Evolutionary conservation across 2,329 filamentous ascomycete genomes (phyloP), one percentile per base, ranked within the genome.

Genomic region (Ascomycota sp.): DNA sequence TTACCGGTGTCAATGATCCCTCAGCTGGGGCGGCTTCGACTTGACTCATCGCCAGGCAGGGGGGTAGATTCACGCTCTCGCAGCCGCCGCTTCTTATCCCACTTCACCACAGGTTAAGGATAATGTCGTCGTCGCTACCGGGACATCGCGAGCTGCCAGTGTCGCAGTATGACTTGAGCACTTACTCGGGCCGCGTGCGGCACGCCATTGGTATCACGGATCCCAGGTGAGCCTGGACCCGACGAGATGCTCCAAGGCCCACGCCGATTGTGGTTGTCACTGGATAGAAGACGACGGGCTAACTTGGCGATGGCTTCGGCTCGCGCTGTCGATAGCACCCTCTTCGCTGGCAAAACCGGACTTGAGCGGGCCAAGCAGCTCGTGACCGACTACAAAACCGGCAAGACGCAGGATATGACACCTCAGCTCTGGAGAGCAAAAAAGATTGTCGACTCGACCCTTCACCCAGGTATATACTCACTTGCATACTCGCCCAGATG

Each of bases 361-460:
- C 72, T 98, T 39, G 82, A 94, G 45, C 60, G 78, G 58, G 83
- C 89, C 34, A 95, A 94, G 59, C 56, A 61, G 36, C 61, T 92
- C 42, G 65, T 98, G 36, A 65, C 76, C 9, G 65, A 73, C 25
- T 98, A 94, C 60, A 95, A 94, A 63, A 72, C 74, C 45, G 85
- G 83, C 40, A 70, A 79, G 53, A 60, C 80, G 35, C 57, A 65
- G 41, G 57, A 69, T 31, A 93, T 95, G 82, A 92, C 75, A 12
- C 75, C 81, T 2, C 80, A 93, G 44, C 58, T 98, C 43, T 98
- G 89, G 89, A 62, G 69, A 37, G 89, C 89, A 27, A 98, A 98
- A 68, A 94, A 94, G 64, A 73, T 93, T 40, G 80, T 95, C 33
- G 89, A 98, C 54, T 86, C 89, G 36, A 98, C 89, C 10, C 57